Evolutionary conservation across 345 rosid species (phyloP), one percentile per base, ranked within the genome.

Genomic region (Linum lewisii): DNA sequence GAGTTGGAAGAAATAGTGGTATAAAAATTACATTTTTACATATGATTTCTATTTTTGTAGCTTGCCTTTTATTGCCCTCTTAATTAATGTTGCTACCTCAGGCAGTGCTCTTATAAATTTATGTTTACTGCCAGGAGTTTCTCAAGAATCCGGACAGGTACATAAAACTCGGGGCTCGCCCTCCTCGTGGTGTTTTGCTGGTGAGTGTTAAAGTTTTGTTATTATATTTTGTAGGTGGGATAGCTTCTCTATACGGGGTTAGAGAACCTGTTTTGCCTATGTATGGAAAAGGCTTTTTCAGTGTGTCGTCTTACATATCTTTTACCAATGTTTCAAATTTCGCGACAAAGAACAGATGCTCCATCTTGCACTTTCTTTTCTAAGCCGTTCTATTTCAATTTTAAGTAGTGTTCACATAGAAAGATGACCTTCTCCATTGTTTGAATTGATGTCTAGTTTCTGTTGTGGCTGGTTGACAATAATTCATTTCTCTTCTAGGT

Each of bases 1-100:
- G 99, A 93, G 80, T 78, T 93, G 25, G 95, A 93, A 79, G 99
- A 93, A 75, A 93, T 93, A 50, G 97, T 93, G 82, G 99, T 93
- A 82, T 58, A 75, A 60, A 66, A 63, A 50, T 58, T 37, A 66
- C 44, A 15, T 21, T 53, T 47, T 18, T 6, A 18, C 50, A 49
- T 70, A 58, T 50, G n/a, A 47, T n/a, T 56, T 36, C 21, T 53
- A 5, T 47, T 4, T 51, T 62, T 44, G 34, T 45, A 11, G 21
- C 69, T 23, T 53, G 15, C 24, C 32, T 22, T 55, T 64, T 21
- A 19, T 19, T 21, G 6, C 60, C 4, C 21, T 20, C 21, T 23
- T 15, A 44, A 42, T 21, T 38, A 16, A 24, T 59, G 21, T n/a
- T 67, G 32, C 63, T 54, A 22, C 57, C 56, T 73, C 69, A 34